These are phyloP conservation scores for Trichoderma afroharzianum DNA, from an alignment of 2,329 filamentous ascomycete genomes.

Conservation along the genomic window DNA sequence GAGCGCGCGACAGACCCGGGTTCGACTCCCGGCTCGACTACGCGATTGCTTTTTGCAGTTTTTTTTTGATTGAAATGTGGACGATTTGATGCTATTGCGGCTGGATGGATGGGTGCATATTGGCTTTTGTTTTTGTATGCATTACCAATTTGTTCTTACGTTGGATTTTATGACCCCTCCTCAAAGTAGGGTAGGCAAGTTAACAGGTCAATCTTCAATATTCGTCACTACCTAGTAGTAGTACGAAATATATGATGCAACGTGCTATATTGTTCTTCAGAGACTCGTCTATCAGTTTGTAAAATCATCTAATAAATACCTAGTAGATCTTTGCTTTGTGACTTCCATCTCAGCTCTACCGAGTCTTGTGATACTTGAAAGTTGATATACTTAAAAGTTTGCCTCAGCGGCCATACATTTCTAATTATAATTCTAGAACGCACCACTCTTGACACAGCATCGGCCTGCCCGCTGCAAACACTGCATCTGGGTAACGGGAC, in stretches of 20 bases:
- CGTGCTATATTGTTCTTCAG: not conserved
- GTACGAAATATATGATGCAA: not conserved
- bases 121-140: not conserved
- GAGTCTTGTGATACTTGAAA: not conserved
- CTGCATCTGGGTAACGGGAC: not conserved
- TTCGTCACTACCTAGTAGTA: not conserved
- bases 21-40: conserved; percentile 18
- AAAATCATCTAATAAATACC: not conserved
- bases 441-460: too few species aligned
- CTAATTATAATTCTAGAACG: not conserved
- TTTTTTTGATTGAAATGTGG: not conserved
- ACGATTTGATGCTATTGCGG: not conserved
- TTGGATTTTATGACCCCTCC: not conserved
- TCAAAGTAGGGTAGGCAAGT: not conserved
- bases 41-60: not conserved
- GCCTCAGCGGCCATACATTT: not conserved
- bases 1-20: conserved; percentile 15
- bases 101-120: not conserved
- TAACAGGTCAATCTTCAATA: not conserved
- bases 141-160: not conserved
- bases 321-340: not conserved
- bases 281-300: not conserved
- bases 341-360: not conserved
- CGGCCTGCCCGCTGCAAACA: not conserved
- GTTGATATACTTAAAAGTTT: not conserved